Percentiles rank a stretch among this genome's conserved stretches.
Evolutionary conservation across 768 basidiomycete genomes (phyloP).

Genomic region (Tylopilus vinaceipallidus): DNA sequence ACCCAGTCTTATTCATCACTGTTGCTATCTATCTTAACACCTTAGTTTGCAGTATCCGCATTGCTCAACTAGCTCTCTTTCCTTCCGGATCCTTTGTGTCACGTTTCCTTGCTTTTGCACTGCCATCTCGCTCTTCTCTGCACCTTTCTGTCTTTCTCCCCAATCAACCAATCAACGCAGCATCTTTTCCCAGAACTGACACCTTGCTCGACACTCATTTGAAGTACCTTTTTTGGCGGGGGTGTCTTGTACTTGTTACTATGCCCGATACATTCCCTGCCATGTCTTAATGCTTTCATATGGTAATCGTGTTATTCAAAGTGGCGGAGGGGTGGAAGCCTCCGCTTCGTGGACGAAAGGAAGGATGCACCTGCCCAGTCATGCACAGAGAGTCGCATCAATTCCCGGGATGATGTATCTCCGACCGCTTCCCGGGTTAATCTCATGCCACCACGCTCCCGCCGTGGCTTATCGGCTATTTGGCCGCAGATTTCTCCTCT

Average conservation of each 20-base stretch:
- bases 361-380: too few species aligned
- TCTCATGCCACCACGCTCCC: slow-evolving; percentile 7
- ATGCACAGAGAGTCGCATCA: too few species aligned
- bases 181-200: slow-evolving; percentile 26
- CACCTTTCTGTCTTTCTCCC: slow-evolving; percentile 14
- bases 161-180: slow-evolving; percentile 19
- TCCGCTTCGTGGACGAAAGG: slow-evolving; percentile 8
- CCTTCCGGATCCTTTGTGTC: slow-evolving; percentile 23
- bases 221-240: slow-evolving; percentile 25
- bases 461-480: slow-evolving; percentile 10
- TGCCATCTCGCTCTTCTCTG: slow-evolving; percentile 20
- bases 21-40: slow-evolving; percentile 28
- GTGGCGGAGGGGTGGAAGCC: slow-evolving; percentile 6
- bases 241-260: slow-evolving; percentile 33
- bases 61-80: slow-evolving; percentile 22
- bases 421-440: slow-evolving; percentile 7
- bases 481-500: slow-evolving; percentile 2
- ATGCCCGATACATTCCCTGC: slow-evolving; percentile 34
- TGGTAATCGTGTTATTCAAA: slow-evolving; percentile 34
- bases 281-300: slow-evolving; percentile 38
- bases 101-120: slow-evolving; percentile 22
- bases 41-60: slow-evolving; percentile 24
- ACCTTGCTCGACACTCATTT: slow-evolving; percentile 31
- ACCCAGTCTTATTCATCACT: slow-evolving; percentile 14
- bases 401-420: slow-evolving; percentile 7